A percentile compares a stretch with the other conserved stretches of the same genome.
phyloP scores from a whole-genome alignment of 225 moss, liverwort and hornwort genomes.

The Bryoerythrophyllum caledonicum region DNA sequence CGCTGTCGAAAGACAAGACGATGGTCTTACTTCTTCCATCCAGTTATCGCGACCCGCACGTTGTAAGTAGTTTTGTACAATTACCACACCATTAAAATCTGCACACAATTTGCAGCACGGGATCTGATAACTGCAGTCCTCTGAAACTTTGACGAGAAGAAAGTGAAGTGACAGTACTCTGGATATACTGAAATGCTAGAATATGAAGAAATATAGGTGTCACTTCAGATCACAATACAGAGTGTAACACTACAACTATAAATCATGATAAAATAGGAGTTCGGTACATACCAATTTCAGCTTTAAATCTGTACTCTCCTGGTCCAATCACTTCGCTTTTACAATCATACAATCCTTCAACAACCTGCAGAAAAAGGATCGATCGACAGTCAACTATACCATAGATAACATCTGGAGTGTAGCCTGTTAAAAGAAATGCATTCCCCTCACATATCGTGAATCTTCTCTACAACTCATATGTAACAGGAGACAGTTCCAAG shows the following conservation, averaged over 20 bases:
- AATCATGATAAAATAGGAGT: slow-evolving; percentile 7
- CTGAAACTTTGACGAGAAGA: slow-evolving; percentile 4
- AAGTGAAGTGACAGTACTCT: neutral
- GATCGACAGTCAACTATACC: slow-evolving; percentile 9
- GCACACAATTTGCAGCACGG: slow-evolving; percentile 30
- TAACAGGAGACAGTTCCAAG: neutral
- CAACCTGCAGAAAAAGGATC: slow-evolving; percentile 63
- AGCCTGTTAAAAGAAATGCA: neutral
- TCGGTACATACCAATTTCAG: slow-evolving; percentile 75
- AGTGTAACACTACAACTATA: neutral
- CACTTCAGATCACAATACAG: slow-evolving; percentile 16
- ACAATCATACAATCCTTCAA: slow-evolving; percentile 99
- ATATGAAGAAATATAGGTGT: slow-evolving; percentile 13
- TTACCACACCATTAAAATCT: slow-evolving; percentile 96
- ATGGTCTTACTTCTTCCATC: slow-evolving; percentile 76
- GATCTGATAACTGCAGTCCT: slow-evolving; percentile 12
- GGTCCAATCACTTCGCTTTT: slow-evolving; percentile 99
- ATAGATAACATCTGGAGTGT: neutral
- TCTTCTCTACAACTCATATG: neutral
- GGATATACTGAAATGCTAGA: neutral
- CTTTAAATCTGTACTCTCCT: slow-evolving; percentile 96
- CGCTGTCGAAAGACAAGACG: neutral
- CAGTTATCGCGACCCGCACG: slow-evolving; percentile 85
- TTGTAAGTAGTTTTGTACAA: slow-evolving; percentile 95
- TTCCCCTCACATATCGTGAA: neutral